Conservation (phyloP, 2,329 filamentous ascomycete species). For the Ustilaginoidea virens region DNA sequence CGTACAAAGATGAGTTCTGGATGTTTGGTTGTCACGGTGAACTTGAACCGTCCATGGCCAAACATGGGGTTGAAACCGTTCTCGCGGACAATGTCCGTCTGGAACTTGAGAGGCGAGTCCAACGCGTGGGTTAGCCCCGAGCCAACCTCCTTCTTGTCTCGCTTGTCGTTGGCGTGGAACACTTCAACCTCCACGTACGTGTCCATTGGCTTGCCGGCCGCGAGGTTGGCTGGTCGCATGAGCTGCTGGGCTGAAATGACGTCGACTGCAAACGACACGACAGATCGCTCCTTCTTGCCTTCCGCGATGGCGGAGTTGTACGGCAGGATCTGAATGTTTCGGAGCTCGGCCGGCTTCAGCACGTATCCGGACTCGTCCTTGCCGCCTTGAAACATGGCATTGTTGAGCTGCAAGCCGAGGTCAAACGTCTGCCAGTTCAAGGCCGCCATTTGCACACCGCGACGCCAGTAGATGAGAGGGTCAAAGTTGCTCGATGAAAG, state of each 20-base stretch:
- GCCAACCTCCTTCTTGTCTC: constrained; percentile 66
- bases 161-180: constrained; percentile 85
- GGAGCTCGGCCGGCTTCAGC: constrained; percentile 76
- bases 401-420: constrained; percentile 86
- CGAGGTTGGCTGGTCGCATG: constrained; percentile 62
- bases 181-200: constrained; percentile 93
- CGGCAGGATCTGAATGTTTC: constrained; percentile 49
- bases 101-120: constrained; percentile 54
- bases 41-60: constrained; percentile 54
- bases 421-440: constrained; percentile 99
- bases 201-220: constrained; percentile 62
- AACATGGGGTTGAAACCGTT: constrained; percentile 94
- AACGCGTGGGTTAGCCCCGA: constrained; percentile 31
- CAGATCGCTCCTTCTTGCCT: constrained; percentile 61
- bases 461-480: constrained; percentile 82
- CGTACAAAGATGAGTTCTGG: constrained; percentile 87
- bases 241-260: constrained; percentile 91
- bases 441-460: constrained; percentile 93
- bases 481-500: constrained; percentile 89
- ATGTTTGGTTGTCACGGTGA: constrained; percentile 83
- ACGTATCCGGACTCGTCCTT: constrained; percentile 83
- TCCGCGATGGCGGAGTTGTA: constrained; percentile 33
- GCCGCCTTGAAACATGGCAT: constrained; percentile 91
- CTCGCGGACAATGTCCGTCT: constrained; percentile 65
- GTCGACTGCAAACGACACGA: constrained; percentile 72